Evolutionary conservation across 1,139 yeast genomes (phyloP).

Genomic region (Oligophagozyma castellii): DNA sequence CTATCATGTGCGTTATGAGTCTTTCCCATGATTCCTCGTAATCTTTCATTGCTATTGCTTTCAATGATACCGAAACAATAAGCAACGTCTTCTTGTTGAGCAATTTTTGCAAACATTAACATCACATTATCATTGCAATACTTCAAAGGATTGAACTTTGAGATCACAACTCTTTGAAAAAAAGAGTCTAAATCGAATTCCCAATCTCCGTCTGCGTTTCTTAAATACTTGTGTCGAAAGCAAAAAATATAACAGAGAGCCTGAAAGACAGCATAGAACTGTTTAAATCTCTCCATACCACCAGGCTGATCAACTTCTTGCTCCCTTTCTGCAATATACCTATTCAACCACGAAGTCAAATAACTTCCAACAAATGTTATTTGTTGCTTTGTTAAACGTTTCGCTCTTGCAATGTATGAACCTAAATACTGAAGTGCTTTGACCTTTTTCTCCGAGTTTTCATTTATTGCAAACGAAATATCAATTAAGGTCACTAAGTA

Average conservation of each 20-base stretch:
- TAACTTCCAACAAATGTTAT: slow-evolving; percentile 67
- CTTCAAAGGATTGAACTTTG: slow-evolving; percentile 85
- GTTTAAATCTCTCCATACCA: slow-evolving; percentile 68
- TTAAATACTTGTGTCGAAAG: slow-evolving; percentile 58
- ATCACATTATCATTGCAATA: slow-evolving; percentile 93
- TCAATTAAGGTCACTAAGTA: slow-evolving; percentile 74
- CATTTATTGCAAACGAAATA: slow-evolving; percentile 57
- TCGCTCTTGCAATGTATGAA: slow-evolving; percentile 83
- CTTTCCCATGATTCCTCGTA: slow-evolving; percentile 29
- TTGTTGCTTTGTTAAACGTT: slow-evolving; percentile 54
- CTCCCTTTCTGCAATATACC: slow-evolving; percentile 74
- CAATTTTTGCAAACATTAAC: slow-evolving; percentile 81
- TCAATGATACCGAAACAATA: slow-evolving; percentile 91
- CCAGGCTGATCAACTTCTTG: slow-evolving; percentile 57
- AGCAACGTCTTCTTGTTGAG: slow-evolving; percentile 80
- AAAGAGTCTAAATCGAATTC: slow-evolving; percentile 73
- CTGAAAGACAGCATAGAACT: slow-evolving; percentile 89
- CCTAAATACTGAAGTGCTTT: slow-evolving; percentile 88
- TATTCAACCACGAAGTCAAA: slow-evolving; percentile 68
- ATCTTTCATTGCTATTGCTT: slow-evolving; percentile 49
- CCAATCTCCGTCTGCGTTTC: slow-evolving; percentile 40
- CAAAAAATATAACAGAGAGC: slow-evolving; percentile 85
- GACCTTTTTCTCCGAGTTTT: slow-evolving; percentile 59
- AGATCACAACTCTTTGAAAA: slow-evolving; percentile 72
- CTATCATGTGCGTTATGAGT: slow-evolving; percentile 6